Base-by-base conservation (phyloP, 768 basidiomycete species). In the Clitopilus passeckerianus region DNA sequence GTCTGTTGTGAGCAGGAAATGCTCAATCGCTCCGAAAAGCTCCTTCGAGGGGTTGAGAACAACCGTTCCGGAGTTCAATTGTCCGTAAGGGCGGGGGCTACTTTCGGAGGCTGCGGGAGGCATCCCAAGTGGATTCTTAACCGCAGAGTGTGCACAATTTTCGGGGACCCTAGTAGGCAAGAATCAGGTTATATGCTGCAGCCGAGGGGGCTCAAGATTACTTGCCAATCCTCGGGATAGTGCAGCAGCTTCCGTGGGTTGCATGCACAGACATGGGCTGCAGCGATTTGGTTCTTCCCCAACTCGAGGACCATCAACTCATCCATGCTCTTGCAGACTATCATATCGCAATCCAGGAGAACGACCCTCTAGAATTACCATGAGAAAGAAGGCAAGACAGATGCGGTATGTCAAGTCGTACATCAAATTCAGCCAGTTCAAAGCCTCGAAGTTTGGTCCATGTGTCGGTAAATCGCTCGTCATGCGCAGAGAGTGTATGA, bases 191-290 rank as follows among this genome's bases (percentile, higher is more conserved):
- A 58, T 37, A 20, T 33, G 24, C 6, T 16, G 54, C 44, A 53
- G 30, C 52, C 16, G 58, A 53, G 27, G 7, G 4, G 27, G 9
- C 3, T 24, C 27, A 5, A 34, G 54, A 76, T 69, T 56, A 81
- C 67, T 67, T 63, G 82, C 97, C 96, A 99, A 69, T 97, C 94
- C 3, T 72, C 66, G 7, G 96, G 96, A 73, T 99, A 99, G 71
- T 95, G 92, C 1, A 79, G 61, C 18, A 96, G 70, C 68, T 85
- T 88, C 37, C 86, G 83, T 6, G 95, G 96, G 72, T 99, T 99
- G 76, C 96, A 99, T 3, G 94, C 87, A 68, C 96, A 99, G 14
- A 86, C 95, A 64, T 96, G 95, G 0, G 78, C 82, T 0, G 94
- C 95, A 5, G 93, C 95, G 59, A 98, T 95, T 72, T 87, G 85